Percentiles rank a stretch among this genome's conserved stretches.
Evolutionary conservation across 768 basidiomycete species (phyloP).

Genomic region (Podaxis sp.): DNA sequence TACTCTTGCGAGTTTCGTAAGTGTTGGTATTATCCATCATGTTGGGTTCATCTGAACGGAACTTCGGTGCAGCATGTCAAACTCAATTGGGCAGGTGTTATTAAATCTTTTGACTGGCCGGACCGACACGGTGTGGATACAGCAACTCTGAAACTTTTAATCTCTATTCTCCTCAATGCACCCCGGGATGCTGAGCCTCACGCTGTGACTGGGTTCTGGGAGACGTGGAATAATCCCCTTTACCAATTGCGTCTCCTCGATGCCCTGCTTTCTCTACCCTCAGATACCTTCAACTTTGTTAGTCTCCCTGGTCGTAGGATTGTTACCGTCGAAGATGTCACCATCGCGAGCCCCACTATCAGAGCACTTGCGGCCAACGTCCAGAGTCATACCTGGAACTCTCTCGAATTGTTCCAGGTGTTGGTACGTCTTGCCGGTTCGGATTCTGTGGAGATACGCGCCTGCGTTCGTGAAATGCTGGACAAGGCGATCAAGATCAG

Average conservation of each 20-base stretch:
- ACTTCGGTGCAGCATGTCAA: slow-evolving; percentile 49
- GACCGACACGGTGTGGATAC: slow-evolving; percentile 87
- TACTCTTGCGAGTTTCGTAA: slow-evolving; percentile 72
- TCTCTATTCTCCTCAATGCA: slow-evolving; percentile 82
- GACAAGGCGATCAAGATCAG: slow-evolving; percentile 93
- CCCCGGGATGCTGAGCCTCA: slow-evolving; percentile 76
- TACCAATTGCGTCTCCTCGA: slow-evolving; percentile 88
- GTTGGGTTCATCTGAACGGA: slow-evolving; percentile 8
- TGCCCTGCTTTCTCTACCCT: slow-evolving; percentile 83
- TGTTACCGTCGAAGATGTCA: slow-evolving; percentile 87
- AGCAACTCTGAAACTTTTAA: slow-evolving; percentile 83
- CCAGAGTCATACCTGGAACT: slow-evolving; percentile 94
- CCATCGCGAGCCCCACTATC: slow-evolving; percentile 85
- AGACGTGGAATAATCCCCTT: slow-evolving; percentile 78
- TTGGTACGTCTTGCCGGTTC: slow-evolving; percentile 78
- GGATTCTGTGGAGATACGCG: slow-evolving; percentile 68
- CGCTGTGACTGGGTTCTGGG: slow-evolving; percentile 85
- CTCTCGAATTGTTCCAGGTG: slow-evolving; percentile 85
- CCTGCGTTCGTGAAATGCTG: slow-evolving; percentile 84
- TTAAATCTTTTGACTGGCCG: slow-evolving; percentile 84
- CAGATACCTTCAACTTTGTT: slow-evolving; percentile 92
- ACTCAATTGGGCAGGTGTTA: slow-evolving; percentile 79
- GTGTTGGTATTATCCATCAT: slow-evolving; percentile 28
- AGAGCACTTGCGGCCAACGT: slow-evolving; percentile 88
- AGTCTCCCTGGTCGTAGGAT: slow-evolving; percentile 80